Conservation (phyloP, 2,329 filamentous ascomycete genomes). For the Neoascochyta sp. region DNA sequence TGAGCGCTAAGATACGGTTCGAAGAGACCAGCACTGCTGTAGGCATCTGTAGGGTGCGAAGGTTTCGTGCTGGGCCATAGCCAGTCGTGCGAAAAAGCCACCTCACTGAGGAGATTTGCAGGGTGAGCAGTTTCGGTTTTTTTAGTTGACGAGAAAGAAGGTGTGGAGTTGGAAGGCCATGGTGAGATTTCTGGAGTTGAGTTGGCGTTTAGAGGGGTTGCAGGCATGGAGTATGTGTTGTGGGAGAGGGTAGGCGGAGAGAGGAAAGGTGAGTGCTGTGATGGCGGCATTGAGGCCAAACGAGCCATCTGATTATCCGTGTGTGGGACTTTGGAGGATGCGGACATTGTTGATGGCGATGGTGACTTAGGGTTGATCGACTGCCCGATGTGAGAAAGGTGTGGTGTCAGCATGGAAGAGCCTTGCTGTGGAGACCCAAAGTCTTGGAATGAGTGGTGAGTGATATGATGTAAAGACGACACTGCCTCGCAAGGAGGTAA, state of each 20-base stretch:
- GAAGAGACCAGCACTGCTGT: not conserved
- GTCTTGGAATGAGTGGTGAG: conserved; percentile 1
- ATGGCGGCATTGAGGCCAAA: no score
- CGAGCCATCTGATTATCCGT: no score
- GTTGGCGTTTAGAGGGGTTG: no score
- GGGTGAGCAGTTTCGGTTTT: conserved; percentile 1
- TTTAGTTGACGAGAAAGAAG: not conserved
- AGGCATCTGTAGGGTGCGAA: not conserved
- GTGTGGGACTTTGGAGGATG: not conserved
- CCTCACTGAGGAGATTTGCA: not conserved
- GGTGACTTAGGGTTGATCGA: no score
- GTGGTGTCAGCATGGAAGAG: no score
- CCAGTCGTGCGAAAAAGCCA: not conserved
- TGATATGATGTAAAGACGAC: no score
- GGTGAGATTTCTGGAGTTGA: conserved; percentile 1
- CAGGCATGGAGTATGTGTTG: not conserved
- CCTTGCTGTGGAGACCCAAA: not conserved
- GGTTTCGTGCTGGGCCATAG: no score
- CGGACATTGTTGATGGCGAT: not conserved
- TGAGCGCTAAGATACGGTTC: not conserved
- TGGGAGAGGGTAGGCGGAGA: not conserved
- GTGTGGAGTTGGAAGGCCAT: not conserved
- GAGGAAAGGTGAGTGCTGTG: conserved; percentile 1
- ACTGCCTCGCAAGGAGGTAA: no score
- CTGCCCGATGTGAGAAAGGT: no score